phyloP scores from a whole-genome alignment of 768 basidiomycete species.

The Scleroderma citrinum region DNA sequence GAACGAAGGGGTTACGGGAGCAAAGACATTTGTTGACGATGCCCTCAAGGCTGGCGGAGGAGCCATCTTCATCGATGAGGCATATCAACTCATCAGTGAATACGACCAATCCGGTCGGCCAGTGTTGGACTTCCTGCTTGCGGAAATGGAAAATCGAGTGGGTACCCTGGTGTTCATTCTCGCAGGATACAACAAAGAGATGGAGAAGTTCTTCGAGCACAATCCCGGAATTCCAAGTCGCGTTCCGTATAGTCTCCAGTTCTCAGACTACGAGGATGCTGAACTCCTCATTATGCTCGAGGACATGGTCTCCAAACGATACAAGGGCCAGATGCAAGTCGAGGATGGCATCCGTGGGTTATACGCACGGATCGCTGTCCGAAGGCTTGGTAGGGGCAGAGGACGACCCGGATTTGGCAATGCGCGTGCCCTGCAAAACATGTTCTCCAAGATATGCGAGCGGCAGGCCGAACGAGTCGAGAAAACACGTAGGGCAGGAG shows the following conservation, averaged over 20 bases:
- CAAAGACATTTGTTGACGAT: slow-evolving; percentile 43
- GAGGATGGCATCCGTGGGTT: slow-evolving; percentile 51
- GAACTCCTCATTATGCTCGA: slow-evolving; percentile 55
- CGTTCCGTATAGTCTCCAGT: slow-evolving; percentile 56
- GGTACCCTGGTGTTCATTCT: slow-evolving; percentile 64
- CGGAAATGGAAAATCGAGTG: slow-evolving; percentile 69
- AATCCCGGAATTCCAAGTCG: slow-evolving; percentile 66
- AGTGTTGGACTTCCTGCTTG: slow-evolving; percentile 64
- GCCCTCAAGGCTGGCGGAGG: slow-evolving; percentile 53
- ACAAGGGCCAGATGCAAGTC: slow-evolving; percentile 43
- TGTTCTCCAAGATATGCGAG: slow-evolving; percentile 40
- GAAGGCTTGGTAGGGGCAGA: slow-evolving; percentile 57
- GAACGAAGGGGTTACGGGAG: slow-evolving; percentile 48
- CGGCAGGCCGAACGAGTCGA: slow-evolving; percentile 50
- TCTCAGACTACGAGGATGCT: slow-evolving; percentile 53
- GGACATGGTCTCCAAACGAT: slow-evolving; percentile 41
- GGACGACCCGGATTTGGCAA: slow-evolving; percentile 61
- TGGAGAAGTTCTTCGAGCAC: slow-evolving; percentile 75
- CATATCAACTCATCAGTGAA: slow-evolving; percentile 54
- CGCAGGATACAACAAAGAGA: slow-evolving; percentile 64
- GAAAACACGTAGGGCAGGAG: slow-evolving; percentile 35
- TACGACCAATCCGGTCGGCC: slow-evolving; percentile 46
- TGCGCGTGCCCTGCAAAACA: slow-evolving; percentile 52
- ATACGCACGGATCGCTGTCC: slow-evolving; percentile 49
- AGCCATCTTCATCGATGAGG: slow-evolving; percentile 64